Evolutionary conservation across 2,329 filamentous ascomycete genomes (phyloP), one percentile per base, ranked within the genome.

Genomic region (Ophiostoma novo-ulmi): DNA sequence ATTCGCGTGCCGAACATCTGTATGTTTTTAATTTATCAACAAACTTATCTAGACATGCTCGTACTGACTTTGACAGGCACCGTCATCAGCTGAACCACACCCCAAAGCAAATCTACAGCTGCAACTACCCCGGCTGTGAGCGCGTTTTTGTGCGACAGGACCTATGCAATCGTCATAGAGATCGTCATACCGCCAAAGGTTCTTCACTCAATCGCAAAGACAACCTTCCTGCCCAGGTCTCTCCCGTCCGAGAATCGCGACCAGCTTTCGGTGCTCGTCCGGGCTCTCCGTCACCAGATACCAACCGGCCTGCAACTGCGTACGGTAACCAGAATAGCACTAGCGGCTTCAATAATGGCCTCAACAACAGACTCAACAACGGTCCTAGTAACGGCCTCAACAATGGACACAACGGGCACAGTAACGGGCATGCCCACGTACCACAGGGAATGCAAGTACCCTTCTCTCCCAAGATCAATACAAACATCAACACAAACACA

Each of bases 1-100:
- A 99, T 79, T 97, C 94, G 36, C 88, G 95, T 78, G 94, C 95
- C 10, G 95, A 98, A 81, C 95, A 99, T 82, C 83, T 99, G 82
- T 97, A 87, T 85, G 85, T 58, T 22, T 35, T 35, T 35, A 17
- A 36, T 3, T 35, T n/a, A 17, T 31, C 3, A 36, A 36, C 8
- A 38, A n/a, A 39, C 7, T 36, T 36, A 35, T 14, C 14, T 63
- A 2, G 26, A 14, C 10, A 26, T 17, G 13, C 1, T 31, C 22
- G 11, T 31, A 31, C 22, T 48, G 41, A 68, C 66, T 17, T 8
- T 20, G 11, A 48, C n/a, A 89, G 87, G 65, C 88, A 97, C 81
- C 89, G 95, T 65, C 94, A 98, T 80, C 94, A 98, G 81, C 82
- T 98, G 75, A 99, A 99, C 78, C 95, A 98, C 81, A 91, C 92